Evolutionary conservation across 345 rosid species (phyloP), one percentile per base, ranked within the genome.

Genomic region (Gossypium longicalyx): DNA sequence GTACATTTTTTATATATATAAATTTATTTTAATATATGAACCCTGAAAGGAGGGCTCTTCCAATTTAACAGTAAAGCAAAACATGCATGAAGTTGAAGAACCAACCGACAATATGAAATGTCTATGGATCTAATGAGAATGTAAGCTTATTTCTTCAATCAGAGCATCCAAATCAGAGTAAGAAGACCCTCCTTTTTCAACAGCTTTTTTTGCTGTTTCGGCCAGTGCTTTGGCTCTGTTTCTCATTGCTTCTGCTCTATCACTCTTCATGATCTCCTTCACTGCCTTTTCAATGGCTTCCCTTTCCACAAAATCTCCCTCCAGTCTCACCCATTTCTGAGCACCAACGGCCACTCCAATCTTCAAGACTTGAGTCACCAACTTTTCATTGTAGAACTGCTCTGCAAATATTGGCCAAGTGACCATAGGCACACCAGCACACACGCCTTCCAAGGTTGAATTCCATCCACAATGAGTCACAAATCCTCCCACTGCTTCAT

Each of bases 401-500:
- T 85, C 90, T 0, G 88, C 89, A 0, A 23, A 69, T 29, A 80
- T 25, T 0, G 89, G 88, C 86, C 90, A 89, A 0, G 85, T 81
- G 12, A 88, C 84, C 88, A 88, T 81, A 1, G 92, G 87, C 12
- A 91, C 45, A 19, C 93, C 89, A 0, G 84, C 87, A 1, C 82
- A 60, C 1, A 89, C 71, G 2, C 81, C 90, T 63, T 90, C 89
- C 0, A 90, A 67, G 23, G 81, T 78, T 0, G 87, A 88, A 80
- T 88, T 90, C 92, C 89, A 88, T 1, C 90, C 86, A 0, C 90
- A 90, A 2, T 87, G 90, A 0, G 86, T 87, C 78, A 90, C 75
- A 34, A 90, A 88, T 17, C 83, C 90, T 22, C 88, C 90, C 0
- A 81, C 66, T 0, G 88, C 84, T 67, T 75, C 76, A 68, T 90